phyloP scores from a whole-genome alignment of 2,329 filamentous ascomycete species.

The Thelonectria rubi region DNA sequence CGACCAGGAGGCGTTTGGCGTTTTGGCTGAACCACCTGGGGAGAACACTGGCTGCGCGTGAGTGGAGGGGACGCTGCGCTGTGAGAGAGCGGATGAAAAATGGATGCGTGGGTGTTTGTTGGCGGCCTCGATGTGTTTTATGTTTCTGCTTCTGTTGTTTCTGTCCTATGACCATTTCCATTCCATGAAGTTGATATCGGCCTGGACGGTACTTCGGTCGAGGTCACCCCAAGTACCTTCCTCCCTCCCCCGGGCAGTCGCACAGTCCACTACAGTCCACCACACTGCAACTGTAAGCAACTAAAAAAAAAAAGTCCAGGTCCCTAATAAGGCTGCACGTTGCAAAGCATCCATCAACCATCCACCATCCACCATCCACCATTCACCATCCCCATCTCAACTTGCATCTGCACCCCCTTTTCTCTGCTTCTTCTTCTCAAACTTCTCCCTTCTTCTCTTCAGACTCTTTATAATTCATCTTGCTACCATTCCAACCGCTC shows the following conservation, averaged over 20 bases:
- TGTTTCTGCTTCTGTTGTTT: neutral
- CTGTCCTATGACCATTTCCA: no score
- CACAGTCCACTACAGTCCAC: conserved; percentile 6
- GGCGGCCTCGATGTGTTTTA: neutral
- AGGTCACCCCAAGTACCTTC: neutral
- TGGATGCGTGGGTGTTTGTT: neutral
- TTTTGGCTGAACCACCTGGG: neutral
- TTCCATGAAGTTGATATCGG: neutral
- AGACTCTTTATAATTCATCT: neutral
- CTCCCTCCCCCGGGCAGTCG: neutral
- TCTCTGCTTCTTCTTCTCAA: conserved; percentile 9
- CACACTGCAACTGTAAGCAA: conserved; percentile 9
- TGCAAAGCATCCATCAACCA: conserved; percentile 9
- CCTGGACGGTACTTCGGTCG: neutral
- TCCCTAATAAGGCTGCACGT: conserved; percentile 16
- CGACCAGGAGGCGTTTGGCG: neutral
- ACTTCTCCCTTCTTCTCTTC: neutral
- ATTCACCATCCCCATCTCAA: neutral
- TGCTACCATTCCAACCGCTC: conserved; percentile 1
- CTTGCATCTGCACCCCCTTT: conserved; percentile 13
- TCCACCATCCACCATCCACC: neutral
- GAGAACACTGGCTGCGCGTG: neutral
- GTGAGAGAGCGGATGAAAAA: neutral
- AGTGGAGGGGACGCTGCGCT: conserved; percentile 6
- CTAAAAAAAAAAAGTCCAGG: neutral